phyloP scores from a whole-genome alignment of 2,329 filamentous ascomycete genomes.

The Stagonosporopsis chrysanthemi region DNA sequence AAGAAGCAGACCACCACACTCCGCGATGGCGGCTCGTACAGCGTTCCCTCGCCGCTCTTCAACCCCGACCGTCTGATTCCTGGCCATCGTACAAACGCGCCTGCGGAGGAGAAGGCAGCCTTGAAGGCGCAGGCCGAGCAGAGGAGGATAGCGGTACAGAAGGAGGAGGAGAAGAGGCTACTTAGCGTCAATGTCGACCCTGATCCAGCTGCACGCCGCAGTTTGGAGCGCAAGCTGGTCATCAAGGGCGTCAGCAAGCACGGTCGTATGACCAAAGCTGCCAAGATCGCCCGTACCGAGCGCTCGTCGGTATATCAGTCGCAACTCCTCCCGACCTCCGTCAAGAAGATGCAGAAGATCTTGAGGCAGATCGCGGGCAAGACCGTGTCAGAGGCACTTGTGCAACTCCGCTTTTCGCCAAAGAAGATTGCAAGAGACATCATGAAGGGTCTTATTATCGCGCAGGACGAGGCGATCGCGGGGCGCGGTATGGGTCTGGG shows the following conservation, averaged over 20 bases:
- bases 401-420: constrained; percentile 94
- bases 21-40: constrained; percentile 29
- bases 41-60: constrained; percentile 34
- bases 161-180: constrained; percentile 59
- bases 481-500: constrained; percentile 83
- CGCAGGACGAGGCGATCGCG: constrained; percentile 81
- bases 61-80: constrained; percentile 36
- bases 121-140: constrained; percentile 23
- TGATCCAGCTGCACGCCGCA: constrained; percentile 71
- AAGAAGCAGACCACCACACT: constrained; percentile 9
- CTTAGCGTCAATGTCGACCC: constrained; percentile 70
- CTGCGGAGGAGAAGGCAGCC: constrained; percentile 22
- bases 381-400: constrained; percentile 89
- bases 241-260: constrained; percentile 75
- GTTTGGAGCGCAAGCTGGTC: constrained; percentile 85
- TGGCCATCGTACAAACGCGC: constrained; percentile 30
- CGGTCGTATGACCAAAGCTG: constrained; percentile 70
- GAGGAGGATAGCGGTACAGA: constrained; percentile 14
- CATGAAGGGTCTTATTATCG: constrained; percentile 78
- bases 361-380: constrained; percentile 91
- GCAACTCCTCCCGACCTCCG: constrained; percentile 78
- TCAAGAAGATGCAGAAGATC: constrained; percentile 90
- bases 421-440: constrained; percentile 91
- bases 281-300: constrained; percentile 73
- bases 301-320: constrained; percentile 68